These are phyloP conservation scores for Carallia brachiata DNA, from an alignment of 345 rosid species.

Conservation along the genomic window DNA sequence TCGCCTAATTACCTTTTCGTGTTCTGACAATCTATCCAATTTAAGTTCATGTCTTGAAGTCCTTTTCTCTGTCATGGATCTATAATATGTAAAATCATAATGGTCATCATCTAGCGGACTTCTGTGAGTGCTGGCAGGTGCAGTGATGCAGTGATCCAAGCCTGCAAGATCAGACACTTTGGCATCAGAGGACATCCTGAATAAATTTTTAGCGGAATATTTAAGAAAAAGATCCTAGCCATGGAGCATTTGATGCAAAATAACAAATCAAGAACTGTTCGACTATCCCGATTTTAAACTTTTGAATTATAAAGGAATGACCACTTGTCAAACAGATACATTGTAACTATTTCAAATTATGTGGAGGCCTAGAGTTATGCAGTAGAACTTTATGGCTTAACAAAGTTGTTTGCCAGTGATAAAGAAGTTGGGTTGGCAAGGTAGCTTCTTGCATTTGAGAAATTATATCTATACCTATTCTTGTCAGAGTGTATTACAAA, in stretches of 20 bases:
- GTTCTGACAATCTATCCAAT: constrained; percentile 72
- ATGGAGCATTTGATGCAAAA: background rate
- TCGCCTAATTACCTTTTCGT: constrained; percentile 60
- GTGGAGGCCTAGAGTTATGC: too few species aligned
- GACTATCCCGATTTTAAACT: too few species aligned
- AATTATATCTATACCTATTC: too few species aligned
- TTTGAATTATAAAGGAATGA: too few species aligned
- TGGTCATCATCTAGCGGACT: constrained; percentile 42
- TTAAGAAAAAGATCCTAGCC: background rate
- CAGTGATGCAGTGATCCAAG: constrained; percentile 57
- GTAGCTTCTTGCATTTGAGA: too few species aligned
- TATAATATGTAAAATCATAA: constrained; percentile 42
- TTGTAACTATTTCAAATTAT: too few species aligned
- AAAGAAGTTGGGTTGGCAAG: too few species aligned
- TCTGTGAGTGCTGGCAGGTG: constrained; percentile 38
- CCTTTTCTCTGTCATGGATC: constrained; percentile 72
- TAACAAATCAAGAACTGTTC: too few species aligned
- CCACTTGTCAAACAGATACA: too few species aligned
- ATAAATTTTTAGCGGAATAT: constrained; percentile 7
- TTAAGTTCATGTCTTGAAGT: constrained; percentile 49
- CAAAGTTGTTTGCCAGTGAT: too few species aligned
- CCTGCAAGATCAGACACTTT: constrained; percentile 47
- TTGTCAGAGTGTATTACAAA: too few species aligned
- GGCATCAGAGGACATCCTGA: constrained; percentile 18
- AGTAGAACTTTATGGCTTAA: too few species aligned